Evolutionary conservation across 2,329 filamentous ascomycete species (phyloP).

Genomic region (Balansia obtecta): DNA sequence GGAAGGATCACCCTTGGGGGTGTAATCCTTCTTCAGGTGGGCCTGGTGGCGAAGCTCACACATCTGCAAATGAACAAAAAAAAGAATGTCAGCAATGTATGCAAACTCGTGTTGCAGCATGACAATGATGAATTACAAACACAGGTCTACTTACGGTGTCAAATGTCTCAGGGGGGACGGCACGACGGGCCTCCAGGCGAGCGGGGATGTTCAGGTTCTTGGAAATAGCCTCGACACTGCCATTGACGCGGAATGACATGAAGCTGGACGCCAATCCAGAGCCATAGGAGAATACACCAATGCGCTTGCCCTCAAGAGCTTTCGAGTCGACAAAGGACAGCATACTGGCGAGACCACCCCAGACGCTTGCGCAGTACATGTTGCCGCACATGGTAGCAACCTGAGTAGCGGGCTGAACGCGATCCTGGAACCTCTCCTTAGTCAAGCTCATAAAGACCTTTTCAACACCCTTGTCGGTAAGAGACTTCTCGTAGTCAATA

Average conservation of each 20-base stretch:
- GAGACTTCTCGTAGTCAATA: conserved; percentile 66
- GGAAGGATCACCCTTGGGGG: conserved; percentile 53
- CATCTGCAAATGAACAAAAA: conserved; percentile 38
- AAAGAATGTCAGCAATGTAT: conserved; percentile 7
- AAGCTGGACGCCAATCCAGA: conserved; percentile 63
- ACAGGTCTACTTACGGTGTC: conserved; percentile 41
- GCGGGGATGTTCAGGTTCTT: conserved; percentile 58
- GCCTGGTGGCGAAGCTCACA: conserved; percentile 73
- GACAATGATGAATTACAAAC: not conserved
- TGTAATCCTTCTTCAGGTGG: conserved; percentile 70
- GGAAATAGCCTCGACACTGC: conserved; percentile 55
- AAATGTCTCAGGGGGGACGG: conserved; percentile 59
- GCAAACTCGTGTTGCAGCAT: not conserved
- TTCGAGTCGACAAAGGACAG: conserved; percentile 51
- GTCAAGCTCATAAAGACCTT: conserved; percentile 76
- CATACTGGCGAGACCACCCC: conserved; percentile 62
- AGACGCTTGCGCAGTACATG: conserved; percentile 61
- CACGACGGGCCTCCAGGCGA: conserved; percentile 51
- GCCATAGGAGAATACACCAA: conserved; percentile 70
- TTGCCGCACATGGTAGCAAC: conserved; percentile 65
- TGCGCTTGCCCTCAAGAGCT: conserved; percentile 55
- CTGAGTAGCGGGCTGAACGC: conserved; percentile 60
- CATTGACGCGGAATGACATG: conserved; percentile 60
- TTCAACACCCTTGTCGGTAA: conserved; percentile 72
- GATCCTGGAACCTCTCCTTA: conserved; percentile 75